A percentile compares a stretch with the other conserved stretches of the same genome.
Evolutionary conservation across 2,329 filamentous ascomycete species (phyloP).

Genomic region (Taxawa tesnikishii): DNA sequence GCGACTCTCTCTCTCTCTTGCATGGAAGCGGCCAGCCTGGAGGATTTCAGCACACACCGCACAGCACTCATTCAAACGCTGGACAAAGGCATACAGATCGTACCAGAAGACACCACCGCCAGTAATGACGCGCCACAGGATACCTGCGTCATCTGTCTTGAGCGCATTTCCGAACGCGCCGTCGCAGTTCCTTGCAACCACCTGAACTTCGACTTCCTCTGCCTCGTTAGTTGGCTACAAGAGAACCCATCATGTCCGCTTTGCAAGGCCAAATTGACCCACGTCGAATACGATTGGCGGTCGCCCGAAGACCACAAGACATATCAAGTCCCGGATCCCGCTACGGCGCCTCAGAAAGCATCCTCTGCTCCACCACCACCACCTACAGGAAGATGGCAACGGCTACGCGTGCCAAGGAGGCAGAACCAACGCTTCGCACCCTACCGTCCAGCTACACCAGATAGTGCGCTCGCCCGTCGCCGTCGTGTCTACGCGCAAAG

Average conservation of each 20-base stretch:
- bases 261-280: slow-evolving; percentile 46
- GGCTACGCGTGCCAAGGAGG: background rate
- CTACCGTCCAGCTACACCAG: slow-evolving; percentile 5
- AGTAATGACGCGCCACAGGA: slow-evolving; percentile 14
- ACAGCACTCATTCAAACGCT: too few relatives aligned
- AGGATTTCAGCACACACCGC: too few relatives aligned
- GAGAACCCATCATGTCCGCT: slow-evolving; percentile 63
- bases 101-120: background rate
- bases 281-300: slow-evolving; percentile 54
- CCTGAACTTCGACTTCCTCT: slow-evolving; percentile 72
- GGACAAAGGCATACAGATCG: slow-evolving; percentile 11
- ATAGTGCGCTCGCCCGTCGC: slow-evolving; percentile 43
- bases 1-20: too few relatives aligned
- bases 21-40: too few relatives aligned
- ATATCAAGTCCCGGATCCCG: slow-evolving; percentile 36
- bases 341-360: background rate
- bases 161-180: slow-evolving; percentile 58
- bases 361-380: background rate
- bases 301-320: slow-evolving; percentile 43
- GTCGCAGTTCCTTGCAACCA: slow-evolving; percentile 68
- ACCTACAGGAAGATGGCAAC: background rate
- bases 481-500: slow-evolving; percentile 60
- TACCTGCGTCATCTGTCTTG: slow-evolving; percentile 81
- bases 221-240: slow-evolving; percentile 71
- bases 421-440: background rate